These are phyloP conservation scores for Boletellus ananiceps DNA, from an alignment of 768 basidiomycete genomes.

Conservation along the genomic window DNA sequence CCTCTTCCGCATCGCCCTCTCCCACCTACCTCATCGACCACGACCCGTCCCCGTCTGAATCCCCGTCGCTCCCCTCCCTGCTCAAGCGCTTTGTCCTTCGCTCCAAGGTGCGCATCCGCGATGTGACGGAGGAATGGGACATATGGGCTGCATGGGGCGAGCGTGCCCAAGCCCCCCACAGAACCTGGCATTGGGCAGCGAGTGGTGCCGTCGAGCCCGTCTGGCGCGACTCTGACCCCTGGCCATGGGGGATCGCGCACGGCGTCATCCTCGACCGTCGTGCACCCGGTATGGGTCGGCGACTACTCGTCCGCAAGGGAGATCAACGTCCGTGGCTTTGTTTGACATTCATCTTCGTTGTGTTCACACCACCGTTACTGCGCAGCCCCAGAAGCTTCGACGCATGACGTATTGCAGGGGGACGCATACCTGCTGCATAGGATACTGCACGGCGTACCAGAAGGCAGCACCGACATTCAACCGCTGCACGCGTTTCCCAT, in stretches of 20 bases:
- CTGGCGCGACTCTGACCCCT: constrained; percentile 49
- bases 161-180: constrained; percentile 35
- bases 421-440: constrained; percentile 76
- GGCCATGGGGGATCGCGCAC: constrained; percentile 61
- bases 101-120: constrained; percentile 79
- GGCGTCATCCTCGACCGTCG: constrained; percentile 56
- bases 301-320: constrained; percentile 67
- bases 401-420: constrained; percentile 48
- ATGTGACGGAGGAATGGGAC: constrained; percentile 73
- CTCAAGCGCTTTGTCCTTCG: constrained; percentile 85
- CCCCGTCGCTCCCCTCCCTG: constrained; percentile 57
- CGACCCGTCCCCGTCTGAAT: constrained; percentile 57
- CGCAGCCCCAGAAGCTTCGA: constrained; percentile 49
- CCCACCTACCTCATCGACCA: constrained; percentile 68
- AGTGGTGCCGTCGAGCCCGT: constrained; percentile 77
- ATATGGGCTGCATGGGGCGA: constrained; percentile 81
- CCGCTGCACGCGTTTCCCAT: constrained; percentile 84
- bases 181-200: constrained; percentile 51
- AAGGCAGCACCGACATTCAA: constrained; percentile 72
- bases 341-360: neutral
- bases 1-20: constrained; percentile 42
- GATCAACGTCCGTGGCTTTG: constrained; percentile 59
- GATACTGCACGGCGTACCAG: constrained; percentile 79
- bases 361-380: constrained; percentile 5
- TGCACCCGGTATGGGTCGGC: constrained; percentile 73